Conservation (phyloP, 768 basidiomycete genomes). For the Filobasidium floriforme region DNA sequence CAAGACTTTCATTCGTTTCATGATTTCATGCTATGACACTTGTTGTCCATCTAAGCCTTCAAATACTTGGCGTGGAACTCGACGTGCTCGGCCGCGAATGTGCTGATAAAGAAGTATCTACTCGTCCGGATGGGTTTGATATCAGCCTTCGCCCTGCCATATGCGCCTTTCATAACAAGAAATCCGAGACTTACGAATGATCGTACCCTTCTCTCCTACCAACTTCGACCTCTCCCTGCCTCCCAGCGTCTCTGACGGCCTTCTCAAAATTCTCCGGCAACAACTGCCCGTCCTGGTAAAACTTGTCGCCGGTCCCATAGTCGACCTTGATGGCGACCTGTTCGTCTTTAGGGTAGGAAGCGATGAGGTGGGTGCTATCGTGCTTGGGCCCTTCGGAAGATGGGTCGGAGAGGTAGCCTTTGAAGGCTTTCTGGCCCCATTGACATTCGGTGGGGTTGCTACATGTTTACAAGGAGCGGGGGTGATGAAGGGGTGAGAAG, state of each 20-base stretch:
- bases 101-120: conserved; percentile 60
- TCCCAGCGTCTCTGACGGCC: conserved; percentile 67
- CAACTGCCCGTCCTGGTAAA: conserved; percentile 76
- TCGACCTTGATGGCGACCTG: conserved; percentile 73
- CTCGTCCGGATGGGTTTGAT: not conserved
- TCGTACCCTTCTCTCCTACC: conserved; percentile 76
- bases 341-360: conserved; percentile 39
- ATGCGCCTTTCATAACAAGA: not conserved
- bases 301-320: conserved; percentile 63
- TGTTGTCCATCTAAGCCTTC: conserved; percentile 52
- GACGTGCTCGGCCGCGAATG: conserved; percentile 81
- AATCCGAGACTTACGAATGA: conserved; percentile 32
- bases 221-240: conserved; percentile 70
- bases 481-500: not conserved
- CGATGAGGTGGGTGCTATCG: conserved; percentile 79
- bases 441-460: conserved; percentile 76
- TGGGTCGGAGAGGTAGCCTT: conserved; percentile 64
- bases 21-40: not conserved
- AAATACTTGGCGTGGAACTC: conserved; percentile 84
- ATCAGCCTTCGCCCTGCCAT: conserved; percentile 34
- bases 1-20: not conserved
- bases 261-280: conserved; percentile 80
- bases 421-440: conserved; percentile 90
- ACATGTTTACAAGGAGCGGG: not conserved
- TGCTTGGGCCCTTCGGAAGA: conserved; percentile 61